Evolutionary conservation across 805 yeast genomes (phyloP), one percentile per base, ranked within the genome.

Genomic region (Hanseniaspora lachancei): DNA sequence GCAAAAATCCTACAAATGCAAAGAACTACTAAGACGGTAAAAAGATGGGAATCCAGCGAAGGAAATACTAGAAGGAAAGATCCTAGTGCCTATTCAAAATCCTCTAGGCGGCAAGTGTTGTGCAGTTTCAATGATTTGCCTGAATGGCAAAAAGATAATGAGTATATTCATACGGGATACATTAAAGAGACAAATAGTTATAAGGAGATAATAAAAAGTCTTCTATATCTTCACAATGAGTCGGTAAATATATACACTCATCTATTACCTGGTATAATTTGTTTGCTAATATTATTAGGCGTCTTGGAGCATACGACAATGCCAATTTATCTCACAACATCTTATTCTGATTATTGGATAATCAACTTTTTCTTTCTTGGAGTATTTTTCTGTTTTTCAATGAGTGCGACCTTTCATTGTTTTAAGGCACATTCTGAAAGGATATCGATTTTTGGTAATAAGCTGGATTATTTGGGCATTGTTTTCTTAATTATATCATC

Each of bases 101-200:
- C 29, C 18, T 10, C 5, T 2, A 23, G 23, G 54, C 24, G 47
- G 38, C 27, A 18, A 21, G n/a, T 41, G 16, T 41, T 41, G n/a
- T 47, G 39, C n/a, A 20, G 23, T 5, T 68, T 65, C 65, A 60
- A 80, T 59, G 84, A 84, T 60, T 66, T 85, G 15, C 86, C 82
- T 21, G 77, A 71, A 8, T 84, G 93, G 93, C 89, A 83, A 62
- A 73, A 75, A 58, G 91, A 84, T 62, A 84, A 84, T 63, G 83
- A 79, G 60, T 81, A 66, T 62, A 84, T 84, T 40, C 62, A 71
- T 32, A 69, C 78, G 1, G 86, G 87, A 7, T 84, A 84, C 62
- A 82, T 84, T 20, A 72, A 69, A 34, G 79, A 77, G 54, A 78
- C 85, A 0, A 62, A 66, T 39, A 77, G 82, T 50, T 75, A 68